Percentiles rank a stretch among this genome's conserved stretches.
These are phyloP conservation scores for Oryza punctata DNA, from an alignment of 176 grass and related monocot genomes.

Conservation along the genomic window DNA sequence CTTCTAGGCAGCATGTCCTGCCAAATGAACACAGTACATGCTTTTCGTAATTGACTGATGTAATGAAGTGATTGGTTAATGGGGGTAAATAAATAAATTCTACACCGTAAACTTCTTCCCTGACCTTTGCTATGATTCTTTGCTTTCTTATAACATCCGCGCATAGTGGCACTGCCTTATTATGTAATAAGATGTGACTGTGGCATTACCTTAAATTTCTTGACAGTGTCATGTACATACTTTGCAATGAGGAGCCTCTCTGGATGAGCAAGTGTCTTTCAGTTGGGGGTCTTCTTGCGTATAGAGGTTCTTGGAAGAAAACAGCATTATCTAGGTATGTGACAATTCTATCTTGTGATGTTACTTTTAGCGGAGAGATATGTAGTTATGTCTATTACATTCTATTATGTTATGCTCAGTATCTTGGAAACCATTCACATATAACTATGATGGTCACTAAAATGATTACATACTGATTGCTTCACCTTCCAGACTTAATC, in stretches of 20 bases:
- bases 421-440: neutral
- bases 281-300: conserved; percentile 72
- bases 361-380: neutral
- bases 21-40: neutral
- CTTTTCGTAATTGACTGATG: neutral
- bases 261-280: conserved; percentile 98
- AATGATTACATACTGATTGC: conserved; percentile 32
- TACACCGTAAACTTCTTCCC: neutral
- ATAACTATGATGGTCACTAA: neutral
- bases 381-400: neutral
- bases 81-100: neutral
- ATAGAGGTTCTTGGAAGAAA: conserved; percentile 85
- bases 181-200: neutral
- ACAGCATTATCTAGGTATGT: conserved; percentile 67
- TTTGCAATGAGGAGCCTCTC: conserved; percentile 97
- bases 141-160: neutral
- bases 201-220: conserved; percentile 9
- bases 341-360: conserved; percentile 8
- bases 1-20: neutral
- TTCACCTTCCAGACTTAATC: conserved; percentile 65
- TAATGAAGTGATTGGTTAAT: neutral
- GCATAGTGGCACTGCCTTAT: neutral
- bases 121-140: neutral
- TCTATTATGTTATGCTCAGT: neutral
- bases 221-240: conserved; percentile 90